Percentiles rank a stretch among this genome's conserved stretches.
Evolutionary conservation across 768 basidiomycete species (phyloP).

Genomic region (Leccinum incarnatum): DNA sequence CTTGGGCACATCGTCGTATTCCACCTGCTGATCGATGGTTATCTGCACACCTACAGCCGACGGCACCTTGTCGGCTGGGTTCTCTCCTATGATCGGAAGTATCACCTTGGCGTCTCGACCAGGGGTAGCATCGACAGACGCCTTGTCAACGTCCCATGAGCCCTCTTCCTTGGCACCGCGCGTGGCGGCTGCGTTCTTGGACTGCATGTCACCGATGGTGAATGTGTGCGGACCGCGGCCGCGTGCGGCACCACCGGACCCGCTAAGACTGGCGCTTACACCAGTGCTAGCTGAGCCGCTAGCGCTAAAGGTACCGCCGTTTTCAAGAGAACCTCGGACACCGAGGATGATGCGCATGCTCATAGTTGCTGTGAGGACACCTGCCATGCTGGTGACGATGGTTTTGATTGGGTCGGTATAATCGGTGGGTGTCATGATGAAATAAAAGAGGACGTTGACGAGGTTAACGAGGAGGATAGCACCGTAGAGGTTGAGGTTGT

Average conservation of each 20-base stretch:
- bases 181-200: slow-evolving; percentile 48
- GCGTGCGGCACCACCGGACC: slow-evolving; percentile 23
- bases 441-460: slow-evolving; percentile 84
- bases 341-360: slow-evolving; percentile 81
- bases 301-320: slow-evolving; percentile 70
- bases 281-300: slow-evolving; percentile 44
- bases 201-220: slow-evolving; percentile 52
- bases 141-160: slow-evolving; percentile 36
- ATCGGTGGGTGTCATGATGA: slow-evolving; percentile 69
- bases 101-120: slow-evolving; percentile 37
- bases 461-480: slow-evolving; percentile 80
- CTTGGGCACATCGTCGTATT: slow-evolving; percentile 39
- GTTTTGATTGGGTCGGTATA: slow-evolving; percentile 69
- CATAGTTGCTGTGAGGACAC: slow-evolving; percentile 86
- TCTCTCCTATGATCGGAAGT: slow-evolving; percentile 34
- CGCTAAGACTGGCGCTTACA: slow-evolving; percentile 41
- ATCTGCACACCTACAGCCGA: slow-evolving; percentile 51
- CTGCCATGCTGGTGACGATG: slow-evolving; percentile 82
- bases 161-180: slow-evolving; percentile 40
- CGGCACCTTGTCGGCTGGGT: slow-evolving; percentile 20
- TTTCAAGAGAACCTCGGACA: slow-evolving; percentile 70
- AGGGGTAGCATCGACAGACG: slow-evolving; percentile 36
- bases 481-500: slow-evolving; percentile 83
- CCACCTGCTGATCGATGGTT: slow-evolving; percentile 55
- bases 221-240: slow-evolving; percentile 29